These are phyloP conservation scores for Allantophomopsis lycopodina DNA, from an alignment of 2,329 filamentous ascomycete species.

Conservation along the genomic window DNA sequence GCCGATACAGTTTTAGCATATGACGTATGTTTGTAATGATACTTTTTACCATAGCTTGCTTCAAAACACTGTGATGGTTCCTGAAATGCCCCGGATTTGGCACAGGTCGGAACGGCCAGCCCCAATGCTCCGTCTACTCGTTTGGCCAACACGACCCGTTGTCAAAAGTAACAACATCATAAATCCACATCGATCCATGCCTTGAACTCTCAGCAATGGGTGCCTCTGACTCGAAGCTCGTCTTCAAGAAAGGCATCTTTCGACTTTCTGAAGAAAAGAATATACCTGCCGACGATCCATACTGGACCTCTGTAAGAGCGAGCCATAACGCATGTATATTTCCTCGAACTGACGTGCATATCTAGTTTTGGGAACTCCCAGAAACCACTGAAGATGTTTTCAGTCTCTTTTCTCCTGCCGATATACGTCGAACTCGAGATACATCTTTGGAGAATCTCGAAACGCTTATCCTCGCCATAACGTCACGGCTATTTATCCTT, in stretches of 20 bases:
- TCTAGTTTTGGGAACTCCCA: slow-evolving; percentile 90
- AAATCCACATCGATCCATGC: too few species aligned
- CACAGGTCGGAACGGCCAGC: too few species aligned
- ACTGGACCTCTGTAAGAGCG: slow-evolving; percentile 74
- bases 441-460: slow-evolving; percentile 77
- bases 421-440: slow-evolving; percentile 81
- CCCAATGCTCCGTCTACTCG: too few species aligned
- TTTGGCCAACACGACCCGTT: too few species aligned
- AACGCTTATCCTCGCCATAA: slow-evolving; percentile 72
- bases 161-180: too few species aligned
- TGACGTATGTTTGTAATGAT: too few species aligned
- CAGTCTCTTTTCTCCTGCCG: slow-evolving; percentile 79
- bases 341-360: slow-evolving; percentile 5
- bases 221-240: slow-evolving; percentile 95
- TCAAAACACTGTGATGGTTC: too few species aligned
- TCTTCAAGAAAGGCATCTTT: slow-evolving; percentile 98
- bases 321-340: neutral
- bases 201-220: slow-evolving; percentile 48
- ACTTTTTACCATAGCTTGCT: too few species aligned
- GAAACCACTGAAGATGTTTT: slow-evolving; percentile 95
- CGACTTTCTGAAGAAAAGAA: slow-evolving; percentile 81
- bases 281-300: slow-evolving; percentile 77
- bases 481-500: slow-evolving; percentile 68
- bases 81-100: too few species aligned
- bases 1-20: too few species aligned